A percentile compares a stretch with the other conserved stretches of the same genome.
phyloP scores from a whole-genome alignment of 495 filamentous ascomycete genomes.

The Tuber umbilicatum region DNA sequence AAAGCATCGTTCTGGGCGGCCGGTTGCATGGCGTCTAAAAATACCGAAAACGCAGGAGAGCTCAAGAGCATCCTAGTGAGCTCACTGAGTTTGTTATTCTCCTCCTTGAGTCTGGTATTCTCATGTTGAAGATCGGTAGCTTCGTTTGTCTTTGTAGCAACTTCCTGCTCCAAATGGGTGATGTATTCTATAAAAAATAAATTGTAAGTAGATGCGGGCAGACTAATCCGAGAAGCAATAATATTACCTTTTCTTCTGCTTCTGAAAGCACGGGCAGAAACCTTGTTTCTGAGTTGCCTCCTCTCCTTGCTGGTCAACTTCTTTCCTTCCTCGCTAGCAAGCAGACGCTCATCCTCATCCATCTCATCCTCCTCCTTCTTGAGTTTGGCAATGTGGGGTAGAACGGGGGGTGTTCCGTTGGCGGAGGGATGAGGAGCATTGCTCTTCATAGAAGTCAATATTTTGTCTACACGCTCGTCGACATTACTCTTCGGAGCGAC shows the following conservation, averaged over 20 bases:
- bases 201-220: slow-evolving; percentile 30
- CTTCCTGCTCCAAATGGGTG: slow-evolving; percentile 60
- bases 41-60: slow-evolving; percentile 77
- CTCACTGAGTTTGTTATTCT: slow-evolving; percentile 37
- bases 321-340: slow-evolving; percentile 95
- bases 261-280: slow-evolving; percentile 92
- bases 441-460: slow-evolving; percentile 44
- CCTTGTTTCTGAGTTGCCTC: slow-evolving; percentile 92
- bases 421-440: slow-evolving; percentile 49
- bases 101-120: slow-evolving; percentile 33
- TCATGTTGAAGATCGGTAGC: slow-evolving; percentile 35
- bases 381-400: slow-evolving; percentile 50
- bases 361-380: slow-evolving; percentile 95
- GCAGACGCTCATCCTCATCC: slow-evolving; percentile 91
- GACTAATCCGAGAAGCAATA: slow-evolving; percentile 19
- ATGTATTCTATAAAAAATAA: slow-evolving; percentile 69
- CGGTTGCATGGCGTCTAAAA: slow-evolving; percentile 59
- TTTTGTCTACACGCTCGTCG: slow-evolving; percentile 42
- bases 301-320: slow-evolving; percentile 91
- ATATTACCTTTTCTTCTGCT: slow-evolving; percentile 86
- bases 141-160: slow-evolving; percentile 35
- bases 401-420: slow-evolving; percentile 50
- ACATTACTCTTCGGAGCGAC: slow-evolving; percentile 38
- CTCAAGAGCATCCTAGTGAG: slow-evolving; percentile 75
- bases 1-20: slow-evolving; percentile 45